Evolutionary conservation across 345 rosid species (phyloP), one percentile per base, ranked within the genome.

Genomic region (Gossypium turneri): DNA sequence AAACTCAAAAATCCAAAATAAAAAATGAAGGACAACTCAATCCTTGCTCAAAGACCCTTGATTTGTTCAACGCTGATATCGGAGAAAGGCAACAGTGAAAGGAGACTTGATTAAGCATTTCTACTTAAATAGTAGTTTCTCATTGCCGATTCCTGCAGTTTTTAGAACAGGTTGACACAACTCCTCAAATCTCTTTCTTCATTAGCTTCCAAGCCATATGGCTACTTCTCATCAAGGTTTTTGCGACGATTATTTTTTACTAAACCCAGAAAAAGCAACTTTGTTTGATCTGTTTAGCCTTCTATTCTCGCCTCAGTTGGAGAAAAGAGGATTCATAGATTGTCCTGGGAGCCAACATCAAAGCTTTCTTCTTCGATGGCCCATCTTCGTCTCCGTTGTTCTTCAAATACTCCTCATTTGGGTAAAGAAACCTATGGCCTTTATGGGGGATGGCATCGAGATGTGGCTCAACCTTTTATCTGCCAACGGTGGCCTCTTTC

Each of bases 361-460:
- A 17, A 73, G 58, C 50, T 89, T 88, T 43, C 50, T 77, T 17
- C 73, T 75, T 27, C 76, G 94, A 58, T 89, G 91, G 91, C 19
- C 84, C 70, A 80, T 89, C 50, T 86, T 88, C 82, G 72, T 82
- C 73, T 86, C 94, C 66, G 72, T 87, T 8, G 61, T 85, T 16
- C 12, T 60, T 43, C 91, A 88, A 74, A 85, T 83, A 78, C 71
- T 81, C 45, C 67, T 89, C 27, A 55, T 85, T 61, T 44, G 71
- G 22, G 17, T 24, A 4, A 81, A 38, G 59, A 76, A 57, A 20
- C 84, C 80, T 10, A 63, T 89, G 72, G 78, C 53, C 3, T 1
- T 16, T 3, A 2, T 74, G 9, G 88, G 94, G 12, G 34, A 81
- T 10, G 44, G 24, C 73, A 41, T 86, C 43, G 79, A 74, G 77